These are phyloP conservation scores for Aspergillus tamarii DNA, from an alignment of 2,329 filamentous ascomycete genomes.

Conservation along the genomic window DNA sequence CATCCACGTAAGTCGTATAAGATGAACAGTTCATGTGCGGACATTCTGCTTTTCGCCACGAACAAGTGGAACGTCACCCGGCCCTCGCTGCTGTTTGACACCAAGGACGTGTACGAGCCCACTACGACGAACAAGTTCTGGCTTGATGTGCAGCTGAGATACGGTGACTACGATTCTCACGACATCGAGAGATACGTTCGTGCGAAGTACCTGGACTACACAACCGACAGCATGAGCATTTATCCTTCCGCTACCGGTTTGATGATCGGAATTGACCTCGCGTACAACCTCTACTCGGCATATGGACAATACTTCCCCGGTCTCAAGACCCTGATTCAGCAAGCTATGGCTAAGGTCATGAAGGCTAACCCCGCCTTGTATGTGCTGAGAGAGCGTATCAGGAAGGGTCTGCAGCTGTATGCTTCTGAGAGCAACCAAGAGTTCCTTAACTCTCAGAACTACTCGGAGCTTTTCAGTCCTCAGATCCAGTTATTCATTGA, in stretches of 20 bases:
- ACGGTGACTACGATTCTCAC: conserved; percentile 98
- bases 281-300: conserved; percentile 97
- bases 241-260: conserved; percentile 95
- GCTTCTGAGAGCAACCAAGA: conserved; percentile 99
- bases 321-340: conserved; percentile 90
- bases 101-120: conserved; percentile 90
- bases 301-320: conserved; percentile 99
- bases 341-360: conserved; percentile 99
- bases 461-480: conserved; percentile 98
- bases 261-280: conserved; percentile 97
- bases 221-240: conserved; percentile 97
- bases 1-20: conserved; percentile 99
- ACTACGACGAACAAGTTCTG: conserved; percentile 99
- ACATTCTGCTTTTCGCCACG: conserved; percentile 93
- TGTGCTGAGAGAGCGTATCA: conserved; percentile 93
- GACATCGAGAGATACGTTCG: conserved; percentile 97
- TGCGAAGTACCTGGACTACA: conserved; percentile 98
- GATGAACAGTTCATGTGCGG: conserved; percentile 99
- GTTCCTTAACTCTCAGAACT: conserved; percentile 98
- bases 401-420: conserved; percentile 96
- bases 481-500: conserved; percentile 99
- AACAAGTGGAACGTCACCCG: conserved; percentile 99
- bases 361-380: conserved; percentile 98
- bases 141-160: conserved; percentile 94
- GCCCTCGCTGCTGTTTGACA: conserved; percentile 91